Base-by-base conservation (phyloP, 129 eudicot species). In the Saposhnikovia divaricata region DNA sequence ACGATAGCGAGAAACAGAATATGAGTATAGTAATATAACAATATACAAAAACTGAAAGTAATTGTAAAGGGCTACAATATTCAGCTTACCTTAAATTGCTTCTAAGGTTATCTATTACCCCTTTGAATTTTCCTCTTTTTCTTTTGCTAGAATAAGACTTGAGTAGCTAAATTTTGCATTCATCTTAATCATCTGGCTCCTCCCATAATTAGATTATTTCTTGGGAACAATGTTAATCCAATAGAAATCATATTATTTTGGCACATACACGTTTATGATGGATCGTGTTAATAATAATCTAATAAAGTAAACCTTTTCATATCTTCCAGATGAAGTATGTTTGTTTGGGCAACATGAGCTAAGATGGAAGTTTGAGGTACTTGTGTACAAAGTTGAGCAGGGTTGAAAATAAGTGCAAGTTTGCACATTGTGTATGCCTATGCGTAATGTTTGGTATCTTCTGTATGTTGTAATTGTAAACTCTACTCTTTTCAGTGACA, bases 271-370 rank as follows among this genome's bases (percentile, higher is more conserved):
- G 1, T 43, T 74, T 4, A 45, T 50, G 13, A 25, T 16, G 11
- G 34, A 3, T n/a, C 18, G 7, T 51, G 65, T 28, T 23, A 18
- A n/a, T 42, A 23, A 43, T 43, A 39, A 16, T 37, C 4, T 66
- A 7, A 23, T 59, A 31, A n/a, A 59, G 3, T 23, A n/a, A 59
- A 23, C 69, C 37, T 61, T 61, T 61, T 9, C 6, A 61, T 85
- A 89, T 91, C 89, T 68, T 68, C 3, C 73, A 93, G 98, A 86
- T 87, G 25, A 93, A 93, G 81, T 93, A 91, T 37, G 88, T 93
- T 42, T 93, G 97, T 76, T 68, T 93, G 89, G 98, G 98, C 42
- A 88, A 91, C 82, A 87, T 91, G 91, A 86, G 83, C 77, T 83
- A 83, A 84, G 79, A 9, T 65, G 28, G 48, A 76, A 23, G 42